Evolutionary conservation across 148 eudicot genomes (phyloP).

Genomic region (Arbutus unedo): DNA sequence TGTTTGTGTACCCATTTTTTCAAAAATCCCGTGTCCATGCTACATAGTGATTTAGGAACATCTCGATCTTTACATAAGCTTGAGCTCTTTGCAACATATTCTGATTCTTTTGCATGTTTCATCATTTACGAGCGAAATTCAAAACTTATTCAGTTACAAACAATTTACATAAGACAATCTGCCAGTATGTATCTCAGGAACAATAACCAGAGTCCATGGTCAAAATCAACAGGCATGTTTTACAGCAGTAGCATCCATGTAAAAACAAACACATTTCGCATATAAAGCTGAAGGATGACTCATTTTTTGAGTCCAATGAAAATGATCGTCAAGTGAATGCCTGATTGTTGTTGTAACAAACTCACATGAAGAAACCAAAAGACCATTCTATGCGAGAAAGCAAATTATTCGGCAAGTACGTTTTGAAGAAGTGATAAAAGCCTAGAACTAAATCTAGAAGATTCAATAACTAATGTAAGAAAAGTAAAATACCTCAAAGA

Average conservation of each 20-base stretch:
- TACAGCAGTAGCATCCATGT: neutral
- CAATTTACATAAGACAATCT: neutral
- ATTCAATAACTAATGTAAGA: neutral
- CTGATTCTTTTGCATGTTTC: neutral
- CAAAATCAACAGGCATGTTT: neutral
- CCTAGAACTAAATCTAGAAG: neutral
- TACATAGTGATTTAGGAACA: neutral
- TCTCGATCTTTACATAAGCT: neutral
- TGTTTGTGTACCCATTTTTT: neutral
- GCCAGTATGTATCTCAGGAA: neutral
- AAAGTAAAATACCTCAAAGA: slow-evolving; percentile 43
- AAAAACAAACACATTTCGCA: neutral
- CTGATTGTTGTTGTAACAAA: slow-evolving; percentile 5
- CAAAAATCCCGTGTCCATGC: too few species aligned
- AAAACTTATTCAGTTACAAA: neutral
- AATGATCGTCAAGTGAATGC: neutral
- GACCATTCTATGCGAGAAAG: neutral
- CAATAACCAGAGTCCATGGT: neutral
- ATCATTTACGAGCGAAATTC: neutral
- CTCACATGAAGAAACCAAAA: slow-evolving; percentile 3
- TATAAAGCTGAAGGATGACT: neutral
- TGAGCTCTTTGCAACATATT: neutral
- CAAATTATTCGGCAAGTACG: neutral
- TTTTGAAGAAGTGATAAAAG: neutral
- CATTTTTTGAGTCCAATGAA: neutral